phyloP scores from a whole-genome alignment of 805 yeast genomes.

The Helenozyma rhizophorensis region DNA sequence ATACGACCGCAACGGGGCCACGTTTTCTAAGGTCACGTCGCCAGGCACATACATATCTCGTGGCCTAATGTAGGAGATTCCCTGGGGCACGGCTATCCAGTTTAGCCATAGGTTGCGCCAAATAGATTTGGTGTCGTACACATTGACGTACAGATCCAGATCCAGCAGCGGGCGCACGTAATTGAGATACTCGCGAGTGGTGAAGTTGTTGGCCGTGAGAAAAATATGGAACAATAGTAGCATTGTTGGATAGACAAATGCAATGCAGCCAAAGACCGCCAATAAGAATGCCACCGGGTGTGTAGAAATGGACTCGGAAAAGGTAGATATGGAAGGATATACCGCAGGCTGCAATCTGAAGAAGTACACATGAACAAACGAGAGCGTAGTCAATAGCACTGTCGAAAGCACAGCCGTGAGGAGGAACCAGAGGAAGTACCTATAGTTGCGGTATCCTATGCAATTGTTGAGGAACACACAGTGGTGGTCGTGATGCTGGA shows the following conservation, averaged over 20 bases:
- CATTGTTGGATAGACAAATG: conserved; percentile 51
- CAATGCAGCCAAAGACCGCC: conserved; percentile 44
- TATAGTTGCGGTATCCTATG: conserved; percentile 37
- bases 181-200: conserved; percentile 70
- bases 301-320: conserved; percentile 4
- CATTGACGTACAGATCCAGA: conserved; percentile 30
- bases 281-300: conserved; percentile 45
- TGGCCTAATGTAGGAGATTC: conserved; percentile 9
- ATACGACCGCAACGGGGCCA: conserved; percentile 8
- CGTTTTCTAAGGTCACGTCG: conserved; percentile 6
- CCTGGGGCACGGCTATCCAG: conserved; percentile 35
- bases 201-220: conserved; percentile 53
- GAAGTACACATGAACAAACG: conserved; percentile 16
- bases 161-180: conserved; percentile 28
- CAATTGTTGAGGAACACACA: conserved; percentile 56
- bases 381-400: conserved; percentile 12
- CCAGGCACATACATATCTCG: conserved; percentile 5
- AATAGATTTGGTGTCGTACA: conserved; percentile 22
- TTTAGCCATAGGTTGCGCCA: conserved; percentile 27
- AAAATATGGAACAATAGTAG: conserved; percentile 52
- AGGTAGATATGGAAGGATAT: background rate
- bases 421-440: conserved; percentile 32
- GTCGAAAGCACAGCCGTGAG: conserved; percentile 16
- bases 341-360: background rate
- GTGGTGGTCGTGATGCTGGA: conserved; percentile 67